Base-by-base conservation (phyloP, 495 filamentous ascomycete species). In the Staphylotrichum longicolle region DNA sequence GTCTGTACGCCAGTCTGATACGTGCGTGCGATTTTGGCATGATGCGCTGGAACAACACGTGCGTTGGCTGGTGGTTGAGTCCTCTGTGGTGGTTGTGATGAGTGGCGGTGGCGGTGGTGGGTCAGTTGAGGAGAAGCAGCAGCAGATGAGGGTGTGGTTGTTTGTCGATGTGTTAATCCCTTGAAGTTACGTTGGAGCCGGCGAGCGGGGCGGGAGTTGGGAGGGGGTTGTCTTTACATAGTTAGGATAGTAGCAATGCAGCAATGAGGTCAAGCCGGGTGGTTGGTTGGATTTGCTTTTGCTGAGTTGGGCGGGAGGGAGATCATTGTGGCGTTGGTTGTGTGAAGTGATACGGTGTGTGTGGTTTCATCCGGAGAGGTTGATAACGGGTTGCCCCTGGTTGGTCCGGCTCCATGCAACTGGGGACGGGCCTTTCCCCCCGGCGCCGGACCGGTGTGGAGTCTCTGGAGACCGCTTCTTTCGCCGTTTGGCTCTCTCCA, bases 171-270 rank as follows among this genome's bases (percentile, higher is more conserved):
- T 39, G 37, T 39, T 39, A 39, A 27, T 48, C 20, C 4, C 20
- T 30, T 48, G 46, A 8, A 48, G 46, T 20, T 3, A 20, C 20
- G 20, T 27, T 27, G 20, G 20, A 27, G 14, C 32, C 5, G 49
- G 49, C 27, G 34, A 33, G 30, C 7, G 47, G 47, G 49, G 32
- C 10, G 49, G 49, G 7, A 30, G 30, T 34, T 14, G 48, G 14
- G 48, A 9, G 30, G 12, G 5, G 12, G 14, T 14, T 15, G 1
- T 50, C 37, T 51, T 11, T 15, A 51, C 14, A 51, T 51, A 49
- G 30, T 33, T 49, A 51, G 49, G 50, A 30, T 53, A 27, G 50
- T 12, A 53, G 50, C 50, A 53, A 53, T 53, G 50, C 39, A 50
- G 20, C 20, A 27, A 27, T 27, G 20, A 27, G 20, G 20, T 27